Base-by-base conservation (phyloP, 2,329 filamentous ascomycete genomes). In the Pezicula radicicola region DNA sequence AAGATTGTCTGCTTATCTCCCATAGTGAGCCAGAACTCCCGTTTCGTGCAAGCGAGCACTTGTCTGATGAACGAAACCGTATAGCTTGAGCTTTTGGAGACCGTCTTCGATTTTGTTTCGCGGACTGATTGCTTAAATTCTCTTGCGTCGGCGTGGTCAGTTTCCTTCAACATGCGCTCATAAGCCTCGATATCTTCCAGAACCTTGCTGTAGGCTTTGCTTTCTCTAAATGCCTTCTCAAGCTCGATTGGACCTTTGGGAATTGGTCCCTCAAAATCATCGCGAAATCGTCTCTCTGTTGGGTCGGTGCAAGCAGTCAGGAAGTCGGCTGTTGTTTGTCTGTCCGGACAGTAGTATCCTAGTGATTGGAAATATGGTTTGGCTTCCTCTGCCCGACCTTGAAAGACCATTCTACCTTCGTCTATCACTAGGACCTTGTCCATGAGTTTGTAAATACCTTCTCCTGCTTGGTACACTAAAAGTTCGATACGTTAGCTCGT, bases 391-490 rank as follows among this genome's bases (percentile, higher is more conserved):
- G 82, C 81, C 9, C 80, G 81, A 2, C 85, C 85, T 63, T 81
- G 79, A 66, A 80, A 88, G 33, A 88, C 78, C 72, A 85, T 82
- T 35, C 84, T 81, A 1, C 89, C 89, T 46, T 81, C 73, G 58
- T 92, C 86, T 49, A 93, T 89, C 18, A 92, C 81, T 47, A 92
- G 68, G 2, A 92, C 88, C 68, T 92, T 92, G 66, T 94, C 89
- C 79, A 92, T 89, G 30, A 88, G 72, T 56, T 84, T 77, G 62
- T 87, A 88, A 54, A 88, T 87, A 19, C 80, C 80, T 64, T 88
- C 83, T 49, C 84, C 83, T 1, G 85, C 85, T 66, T 88, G 85
- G 64, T 88, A 88, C 1, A 88, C 30, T 33, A 69, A 33, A 33
- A 33, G 30, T 13, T 33, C 10, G 30, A 33, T 33, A 6, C 6